Evolutionary conservation across 345 rosid genomes (phyloP), one percentile per base, ranked within the genome.

Genomic region (Camelina sativa): DNA sequence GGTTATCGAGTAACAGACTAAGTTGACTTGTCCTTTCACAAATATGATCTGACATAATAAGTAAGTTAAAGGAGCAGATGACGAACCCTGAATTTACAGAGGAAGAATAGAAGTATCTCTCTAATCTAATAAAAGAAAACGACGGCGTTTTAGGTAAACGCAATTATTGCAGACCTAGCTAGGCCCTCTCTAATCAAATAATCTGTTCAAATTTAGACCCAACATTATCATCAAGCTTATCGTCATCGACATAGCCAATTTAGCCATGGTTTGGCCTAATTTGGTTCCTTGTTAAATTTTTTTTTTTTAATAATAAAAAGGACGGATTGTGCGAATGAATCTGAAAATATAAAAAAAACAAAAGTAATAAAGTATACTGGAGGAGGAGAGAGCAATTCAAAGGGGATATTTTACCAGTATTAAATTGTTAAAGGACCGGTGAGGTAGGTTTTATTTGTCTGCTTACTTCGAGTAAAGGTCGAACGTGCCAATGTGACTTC

Each of bases 401-500:
- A 65, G 50, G 50, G 58, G 34, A n/a, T 34, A 8, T 65, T 65
- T 62, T 15, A 50, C 17, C 5, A 32, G 7, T 38, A 16, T 48
- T 52, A 32, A 17, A 57, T 22, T 50, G 13, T 8, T 28, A 7
- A 9, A 20, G 22, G 22, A 20, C 22, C 22, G 22, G 62, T 62
- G 57, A 52, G 50, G 43, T 55, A 43, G 75, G 59, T 62, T 62
- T 69, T 0, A 70, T 63, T 76, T 62, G 75, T 69, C 75, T 44
- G 75, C 30, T 62, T 69, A 8, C 80, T 76, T 69, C 59, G 59
- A 64, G 75, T 46, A 47, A 76, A 68, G 32, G 57, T 37, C 22
- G 12, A 61, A 69, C 74, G 70, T 76, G 75, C 54, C 79, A 69
- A 76, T 62, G 80, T 69, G 80, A 71, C 47, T 70, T 55, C 75